Conservation (phyloP, 495 filamentous ascomycete species). For the Talaromyces wortmannii region DNA sequence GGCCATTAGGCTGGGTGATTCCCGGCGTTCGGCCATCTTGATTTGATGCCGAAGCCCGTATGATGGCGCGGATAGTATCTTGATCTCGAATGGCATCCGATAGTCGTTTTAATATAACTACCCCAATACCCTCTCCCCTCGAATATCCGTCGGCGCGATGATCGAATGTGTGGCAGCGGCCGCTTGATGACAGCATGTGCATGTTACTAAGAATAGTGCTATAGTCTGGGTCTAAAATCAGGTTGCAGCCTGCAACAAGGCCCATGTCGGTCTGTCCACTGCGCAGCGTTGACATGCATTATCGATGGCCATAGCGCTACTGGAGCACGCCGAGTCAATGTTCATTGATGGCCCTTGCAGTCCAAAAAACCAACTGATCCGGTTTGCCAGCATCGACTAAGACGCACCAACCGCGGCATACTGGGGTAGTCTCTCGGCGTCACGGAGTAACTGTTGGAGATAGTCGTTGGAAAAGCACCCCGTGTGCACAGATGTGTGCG, state of each 20-base stretch:
- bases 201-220: constrained; percentile 14
- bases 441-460: constrained; percentile 23
- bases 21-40: constrained; percentile 27
- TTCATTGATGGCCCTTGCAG: constrained; percentile 19
- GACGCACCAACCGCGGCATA: constrained; percentile 23
- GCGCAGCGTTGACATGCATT: background rate
- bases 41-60: constrained; percentile 19
- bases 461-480: constrained; percentile 15
- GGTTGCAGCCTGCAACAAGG: constrained; percentile 15
- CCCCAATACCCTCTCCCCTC: constrained; percentile 25
- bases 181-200: constrained; percentile 25
- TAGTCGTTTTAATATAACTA: constrained; percentile 24
- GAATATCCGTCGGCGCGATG: constrained; percentile 21
- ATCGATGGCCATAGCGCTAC: background rate
- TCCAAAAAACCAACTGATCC: constrained; percentile 25
- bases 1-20: constrained; percentile 27
- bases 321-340: constrained; percentile 9
- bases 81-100: constrained; percentile 18
- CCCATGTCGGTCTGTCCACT: background rate
- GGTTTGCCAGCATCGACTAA: constrained; percentile 24
- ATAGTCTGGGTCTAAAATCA: constrained; percentile 15
- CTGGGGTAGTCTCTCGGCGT: constrained; percentile 22
- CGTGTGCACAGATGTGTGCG: constrained; percentile 20
- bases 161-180: constrained; percentile 34
- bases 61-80: constrained; percentile 25